phyloP scores from a whole-genome alignment of 2,329 filamentous ascomycete species.

The Capronia epimyces region DNA sequence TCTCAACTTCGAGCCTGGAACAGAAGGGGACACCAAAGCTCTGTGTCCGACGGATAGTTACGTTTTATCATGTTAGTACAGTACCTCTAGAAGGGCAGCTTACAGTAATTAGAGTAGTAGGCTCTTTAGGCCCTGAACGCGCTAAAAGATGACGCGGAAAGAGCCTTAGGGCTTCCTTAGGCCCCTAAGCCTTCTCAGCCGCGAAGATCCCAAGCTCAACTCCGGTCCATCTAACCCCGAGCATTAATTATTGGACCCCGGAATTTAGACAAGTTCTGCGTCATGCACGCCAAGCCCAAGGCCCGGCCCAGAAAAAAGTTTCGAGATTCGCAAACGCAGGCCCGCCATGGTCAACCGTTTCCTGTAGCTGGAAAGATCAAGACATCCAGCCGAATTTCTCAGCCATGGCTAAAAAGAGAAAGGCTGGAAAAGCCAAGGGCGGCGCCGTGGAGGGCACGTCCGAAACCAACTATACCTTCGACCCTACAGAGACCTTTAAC shows the following conservation, averaged over 20 bases:
- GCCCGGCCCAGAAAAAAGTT: slow-evolving; percentile 14
- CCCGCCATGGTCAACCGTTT: not conserved
- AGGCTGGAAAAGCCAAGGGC: slow-evolving; percentile 50
- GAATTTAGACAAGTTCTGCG: not conserved
- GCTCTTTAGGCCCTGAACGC: too few species aligned
- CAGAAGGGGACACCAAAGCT: not conserved
- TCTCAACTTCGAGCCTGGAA: not conserved
- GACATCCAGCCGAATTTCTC: not conserved
- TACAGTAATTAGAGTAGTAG: too few species aligned
- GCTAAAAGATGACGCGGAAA: slow-evolving; percentile 5
- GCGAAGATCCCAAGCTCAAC: too few species aligned
- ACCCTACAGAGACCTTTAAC: slow-evolving; percentile 66
- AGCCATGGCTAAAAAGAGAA: slow-evolving; percentile 60
- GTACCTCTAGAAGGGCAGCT: too few species aligned
- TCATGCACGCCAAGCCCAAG: slow-evolving; percentile 14
- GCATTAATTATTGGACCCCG: not conserved
- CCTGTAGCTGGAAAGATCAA: not conserved
- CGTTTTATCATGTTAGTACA: too few species aligned
- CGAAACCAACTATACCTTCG: slow-evolving; percentile 33
- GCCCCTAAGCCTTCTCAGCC: too few species aligned
- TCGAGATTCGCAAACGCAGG: slow-evolving; percentile 1
- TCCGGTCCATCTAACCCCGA: not conserved
- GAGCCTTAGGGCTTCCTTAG: not conserved
- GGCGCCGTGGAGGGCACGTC: not conserved
- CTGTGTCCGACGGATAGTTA: not conserved